phyloP scores from a whole-genome alignment of 805 yeast genomes.

The Candida awuae region DNA sequence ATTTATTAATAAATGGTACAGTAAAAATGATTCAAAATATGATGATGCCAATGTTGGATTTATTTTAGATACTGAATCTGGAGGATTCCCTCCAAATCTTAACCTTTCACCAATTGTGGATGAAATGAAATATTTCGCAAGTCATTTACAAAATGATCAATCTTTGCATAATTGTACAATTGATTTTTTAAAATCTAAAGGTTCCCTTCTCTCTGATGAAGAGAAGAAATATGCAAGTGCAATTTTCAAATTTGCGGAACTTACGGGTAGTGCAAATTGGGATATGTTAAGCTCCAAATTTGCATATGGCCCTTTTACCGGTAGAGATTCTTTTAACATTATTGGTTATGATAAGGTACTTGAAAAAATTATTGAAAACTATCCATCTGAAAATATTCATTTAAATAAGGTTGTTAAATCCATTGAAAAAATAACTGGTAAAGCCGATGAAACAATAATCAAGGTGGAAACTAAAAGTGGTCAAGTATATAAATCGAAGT shows the following conservation, averaged over 20 bases:
- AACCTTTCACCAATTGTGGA: constrained; percentile 30
- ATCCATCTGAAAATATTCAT: constrained; percentile 20
- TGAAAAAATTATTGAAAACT: constrained; percentile 22
- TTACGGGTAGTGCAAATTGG: constrained; percentile 26
- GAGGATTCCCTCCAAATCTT: constrained; percentile 17
- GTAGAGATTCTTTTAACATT: constrained; percentile 27
- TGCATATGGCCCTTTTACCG: constrained; percentile 21
- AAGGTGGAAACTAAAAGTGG: constrained; percentile 17
- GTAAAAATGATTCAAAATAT: constrained; percentile 18
- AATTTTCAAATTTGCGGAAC: constrained; percentile 23
- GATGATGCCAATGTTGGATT: constrained; percentile 23
- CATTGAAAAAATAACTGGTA: constrained; percentile 21
- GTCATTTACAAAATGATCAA: constrained; percentile 27
- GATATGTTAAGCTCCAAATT: constrained; percentile 24
- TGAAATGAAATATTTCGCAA: constrained; percentile 22
- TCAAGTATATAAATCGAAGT: constrained; percentile 21
- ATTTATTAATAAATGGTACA: constrained; percentile 20
- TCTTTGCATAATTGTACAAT: constrained; percentile 22
- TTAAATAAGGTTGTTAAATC: constrained; percentile 18
- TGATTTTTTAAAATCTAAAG: constrained; percentile 18
- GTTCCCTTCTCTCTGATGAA: constrained; percentile 16
- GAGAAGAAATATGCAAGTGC: constrained; percentile 26
- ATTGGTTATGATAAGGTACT: constrained; percentile 24
- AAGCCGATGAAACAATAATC: constrained; percentile 7
- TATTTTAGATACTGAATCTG: constrained; percentile 6